phyloP scores from a whole-genome alignment of 176 grass and related monocot species.

The Chloris gayana region DNA sequence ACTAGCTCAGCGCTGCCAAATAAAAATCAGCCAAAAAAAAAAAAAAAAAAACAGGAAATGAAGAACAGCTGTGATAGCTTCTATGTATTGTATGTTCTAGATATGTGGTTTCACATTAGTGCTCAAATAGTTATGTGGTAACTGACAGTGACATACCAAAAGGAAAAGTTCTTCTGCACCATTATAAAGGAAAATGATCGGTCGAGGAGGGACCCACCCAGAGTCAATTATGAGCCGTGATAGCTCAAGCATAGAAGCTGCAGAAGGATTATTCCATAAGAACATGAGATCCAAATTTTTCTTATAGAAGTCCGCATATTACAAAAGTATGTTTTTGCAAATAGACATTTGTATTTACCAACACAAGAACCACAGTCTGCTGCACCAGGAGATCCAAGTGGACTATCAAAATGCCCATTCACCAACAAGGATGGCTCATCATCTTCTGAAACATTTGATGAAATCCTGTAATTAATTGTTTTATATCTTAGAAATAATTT shows the following conservation, averaged over 20 bases:
- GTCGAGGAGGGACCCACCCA: conserved; percentile 84
- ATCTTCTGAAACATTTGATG: conserved; percentile 96
- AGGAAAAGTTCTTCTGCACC: conserved; percentile 99
- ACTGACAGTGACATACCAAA: conserved; percentile 67
- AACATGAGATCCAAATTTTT: conserved; percentile 36
- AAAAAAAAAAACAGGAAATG: neutral
- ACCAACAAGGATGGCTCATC: conserved; percentile 82
- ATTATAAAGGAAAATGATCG: conserved; percentile 98
- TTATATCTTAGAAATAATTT: conserved; percentile 62
- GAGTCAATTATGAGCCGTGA: conserved; percentile 89
- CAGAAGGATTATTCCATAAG: conserved; percentile 48
- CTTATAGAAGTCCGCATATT: conserved; percentile 16
- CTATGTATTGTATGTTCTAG: conserved; percentile 5
- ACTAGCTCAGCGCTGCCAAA: conserved; percentile 1
- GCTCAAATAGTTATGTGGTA: conserved; percentile 2
- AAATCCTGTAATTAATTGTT: conserved; percentile 86
- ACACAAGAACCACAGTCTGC: conserved; percentile 99
- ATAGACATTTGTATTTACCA: conserved; percentile 53
- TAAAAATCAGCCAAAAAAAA: neutral
- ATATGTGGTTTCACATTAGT: neutral
- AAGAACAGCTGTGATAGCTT: conserved; percentile 9
- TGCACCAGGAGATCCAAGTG: conserved; percentile 93
- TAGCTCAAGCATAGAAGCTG: conserved; percentile 99
- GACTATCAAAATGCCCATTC: conserved; percentile 98
- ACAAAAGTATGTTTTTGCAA: conserved; percentile 24